These are phyloP conservation scores for Triticum urartu DNA, from an alignment of 176 grass and related monocot species.

Conservation along the genomic window DNA sequence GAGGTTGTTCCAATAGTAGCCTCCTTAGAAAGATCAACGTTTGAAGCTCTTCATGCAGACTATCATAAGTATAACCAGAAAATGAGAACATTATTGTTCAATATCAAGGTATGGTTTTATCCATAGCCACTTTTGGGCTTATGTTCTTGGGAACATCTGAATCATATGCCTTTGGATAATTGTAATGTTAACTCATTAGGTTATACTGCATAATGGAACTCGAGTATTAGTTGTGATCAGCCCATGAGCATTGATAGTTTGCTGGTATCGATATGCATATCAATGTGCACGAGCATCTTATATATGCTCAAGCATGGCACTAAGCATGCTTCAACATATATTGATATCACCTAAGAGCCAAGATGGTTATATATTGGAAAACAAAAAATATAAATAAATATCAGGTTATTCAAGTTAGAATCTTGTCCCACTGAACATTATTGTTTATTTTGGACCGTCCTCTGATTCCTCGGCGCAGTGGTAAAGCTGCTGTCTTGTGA, in stretches of 20 bases:
- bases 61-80: conserved; percentile 89
- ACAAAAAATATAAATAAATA: conserved; percentile 4
- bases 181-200: not conserved
- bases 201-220: not conserved
- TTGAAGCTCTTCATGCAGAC: conserved; percentile 60
- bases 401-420: not conserved
- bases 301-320: conserved; percentile 1
- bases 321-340: not conserved
- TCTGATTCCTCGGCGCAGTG: not conserved
- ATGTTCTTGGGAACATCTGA: conserved; percentile 9
- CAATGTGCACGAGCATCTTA: not conserved
- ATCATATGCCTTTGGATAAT: conserved; percentile 10
- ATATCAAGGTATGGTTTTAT: conserved; percentile 72
- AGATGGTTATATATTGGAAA: conserved; percentile 1
- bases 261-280: conserved; percentile 8
- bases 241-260: not conserved
- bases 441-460: not conserved
- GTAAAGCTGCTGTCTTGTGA: too few relatives aligned
- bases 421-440: not conserved
- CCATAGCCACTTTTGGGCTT: not conserved
- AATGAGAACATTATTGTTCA: conserved; percentile 84
- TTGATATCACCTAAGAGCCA: not conserved
- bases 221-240: not conserved
- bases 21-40: conserved; percentile 63
- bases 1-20: conserved; percentile 66